phyloP scores from a whole-genome alignment of 2,329 filamentous ascomycete species.

The Colletotrichum melonis region DNA sequence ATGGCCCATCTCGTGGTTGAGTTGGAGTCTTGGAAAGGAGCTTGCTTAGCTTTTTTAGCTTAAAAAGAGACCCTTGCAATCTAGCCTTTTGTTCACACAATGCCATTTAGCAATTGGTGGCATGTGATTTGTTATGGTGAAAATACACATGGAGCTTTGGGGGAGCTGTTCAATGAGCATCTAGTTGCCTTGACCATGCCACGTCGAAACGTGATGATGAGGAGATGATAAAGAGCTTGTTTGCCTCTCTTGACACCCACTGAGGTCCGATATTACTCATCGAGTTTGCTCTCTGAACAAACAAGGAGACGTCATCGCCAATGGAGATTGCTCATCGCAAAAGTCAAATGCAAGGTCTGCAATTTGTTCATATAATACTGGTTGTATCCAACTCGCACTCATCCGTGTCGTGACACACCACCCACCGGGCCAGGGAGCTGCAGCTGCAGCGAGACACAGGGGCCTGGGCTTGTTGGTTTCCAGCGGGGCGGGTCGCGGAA shows the following conservation, averaged over 20 bases:
- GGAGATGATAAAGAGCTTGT: not conserved
- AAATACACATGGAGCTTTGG: not conserved
- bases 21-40: not conserved
- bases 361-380: too few species aligned
- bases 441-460: constrained; percentile 9
- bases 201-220: not conserved
- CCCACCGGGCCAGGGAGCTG: not conserved
- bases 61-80: not conserved
- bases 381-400: not conserved
- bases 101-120: not conserved
- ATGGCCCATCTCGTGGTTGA: not conserved
- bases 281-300: not conserved
- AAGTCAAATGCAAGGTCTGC: not conserved
- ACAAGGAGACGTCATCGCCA: not conserved
- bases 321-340: not conserved
- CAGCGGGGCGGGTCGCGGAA: not conserved
- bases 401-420: not conserved
- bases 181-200: not conserved
- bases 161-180: not conserved
- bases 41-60: not conserved
- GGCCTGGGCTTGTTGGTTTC: not conserved
- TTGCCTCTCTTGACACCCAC: too few species aligned
- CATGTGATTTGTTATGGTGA: not conserved
- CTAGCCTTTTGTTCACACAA: not conserved
- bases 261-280: not conserved